Conservation (phyloP, 192 early-diverging fungal species). For the Diversispora epigaea region DNA sequence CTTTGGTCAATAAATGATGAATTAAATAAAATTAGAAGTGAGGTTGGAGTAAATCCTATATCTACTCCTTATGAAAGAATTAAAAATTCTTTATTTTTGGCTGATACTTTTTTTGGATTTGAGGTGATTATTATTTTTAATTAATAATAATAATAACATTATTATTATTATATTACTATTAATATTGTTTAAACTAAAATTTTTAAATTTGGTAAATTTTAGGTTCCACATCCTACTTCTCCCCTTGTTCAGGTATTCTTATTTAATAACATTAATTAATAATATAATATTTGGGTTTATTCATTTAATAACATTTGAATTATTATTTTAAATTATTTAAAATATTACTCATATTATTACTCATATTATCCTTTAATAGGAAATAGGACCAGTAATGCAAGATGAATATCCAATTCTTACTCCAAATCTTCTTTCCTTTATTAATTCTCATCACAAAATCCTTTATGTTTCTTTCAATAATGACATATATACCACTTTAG, state of each 20-base stretch:
- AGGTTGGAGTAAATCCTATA: neutral
- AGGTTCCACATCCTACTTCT: constrained; percentile 11
- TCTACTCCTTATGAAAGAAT: constrained; percentile 3
- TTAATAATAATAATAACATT: neutral
- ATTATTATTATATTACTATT: neutral
- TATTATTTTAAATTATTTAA: neutral
- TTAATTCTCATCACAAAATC: constrained; percentile 24
- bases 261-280: neutral
- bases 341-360: neutral
- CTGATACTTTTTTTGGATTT: constrained; percentile 31
- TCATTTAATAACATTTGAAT: too few relatives aligned
- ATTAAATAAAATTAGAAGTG: constrained; percentile 3
- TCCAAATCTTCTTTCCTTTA: neutral
- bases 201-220: neutral
- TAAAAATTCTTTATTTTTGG: constrained; percentile 15
- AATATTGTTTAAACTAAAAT: neutral
- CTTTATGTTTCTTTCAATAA: constrained; percentile 41
- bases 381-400: constrained; percentile 41
- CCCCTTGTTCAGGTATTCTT: constrained; percentile 1
- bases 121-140: neutral
- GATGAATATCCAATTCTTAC: constrained; percentile 26
- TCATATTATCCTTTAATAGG: neutral
- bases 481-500: neutral
- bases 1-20: neutral
- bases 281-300: neutral